Conservation (phyloP, 177 flowering plant species). For the Vitis hybrid region DNA sequence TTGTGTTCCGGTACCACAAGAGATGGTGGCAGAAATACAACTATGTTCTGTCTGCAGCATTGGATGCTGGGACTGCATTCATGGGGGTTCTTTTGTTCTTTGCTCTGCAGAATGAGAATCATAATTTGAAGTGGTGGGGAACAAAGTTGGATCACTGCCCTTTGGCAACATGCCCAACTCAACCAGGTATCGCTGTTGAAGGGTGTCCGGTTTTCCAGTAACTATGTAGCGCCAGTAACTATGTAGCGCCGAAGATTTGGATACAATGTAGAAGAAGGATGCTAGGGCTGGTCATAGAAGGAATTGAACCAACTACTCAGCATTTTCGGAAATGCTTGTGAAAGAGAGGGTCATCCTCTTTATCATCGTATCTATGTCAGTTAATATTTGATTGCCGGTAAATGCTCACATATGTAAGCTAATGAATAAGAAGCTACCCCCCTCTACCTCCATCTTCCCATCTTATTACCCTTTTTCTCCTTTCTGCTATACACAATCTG, state of each 20-base stretch:
- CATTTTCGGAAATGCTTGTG: slow-evolving; percentile 1
- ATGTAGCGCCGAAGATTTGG: too few species aligned
- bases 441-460: too few species aligned
- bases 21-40: slow-evolving; percentile 94
- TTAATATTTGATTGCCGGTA: too few species aligned
- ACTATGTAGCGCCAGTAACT: background rate
- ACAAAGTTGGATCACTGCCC: slow-evolving; percentile 81
- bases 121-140: slow-evolving; percentile 88
- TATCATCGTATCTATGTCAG: background rate
- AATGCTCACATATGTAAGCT: too few species aligned
- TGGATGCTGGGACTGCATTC: slow-evolving; percentile 97
- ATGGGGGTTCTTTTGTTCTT: slow-evolving; percentile 89
- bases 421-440: too few species aligned
- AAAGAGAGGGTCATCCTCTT: background rate
- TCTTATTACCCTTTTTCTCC: too few species aligned
- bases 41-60: slow-evolving; percentile 89
- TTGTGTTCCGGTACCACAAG: slow-evolving; percentile 73
- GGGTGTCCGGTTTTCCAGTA: slow-evolving; percentile 71
- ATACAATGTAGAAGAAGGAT: background rate
- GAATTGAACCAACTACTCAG: background rate
- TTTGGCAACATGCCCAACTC: slow-evolving; percentile 83
- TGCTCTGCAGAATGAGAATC: slow-evolving; percentile 62
- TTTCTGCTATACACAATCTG: too few species aligned
- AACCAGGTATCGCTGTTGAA: slow-evolving; percentile 67
- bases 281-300: background rate